Base-by-base conservation (phyloP, 208 protist genomes). In the Trypanosoma cruzi region DNA sequence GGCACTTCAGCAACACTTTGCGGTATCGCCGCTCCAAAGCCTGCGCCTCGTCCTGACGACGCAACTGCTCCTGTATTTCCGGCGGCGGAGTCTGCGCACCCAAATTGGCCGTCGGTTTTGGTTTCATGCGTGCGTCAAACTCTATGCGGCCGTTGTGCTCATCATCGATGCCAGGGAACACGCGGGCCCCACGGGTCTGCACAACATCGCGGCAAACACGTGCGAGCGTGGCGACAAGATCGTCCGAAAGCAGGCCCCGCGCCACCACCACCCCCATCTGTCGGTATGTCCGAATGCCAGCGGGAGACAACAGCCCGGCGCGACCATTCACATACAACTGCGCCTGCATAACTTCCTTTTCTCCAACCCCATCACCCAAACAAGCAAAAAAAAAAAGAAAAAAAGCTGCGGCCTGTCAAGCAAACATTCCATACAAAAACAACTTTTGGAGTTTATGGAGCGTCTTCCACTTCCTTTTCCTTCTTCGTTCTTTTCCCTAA, bases 131-230 rank as follows among this genome's bases (percentile, higher is more conserved):
- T 2, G 73, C 78, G 34, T 77, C 53, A 28, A 89, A 73, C 0
- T 73, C 53, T 0, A 78, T 32, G 24, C 64, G 79, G 14, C 78
- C 77, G 44, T 71, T 74, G 59, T 79, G 61, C 22, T 88, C 72
- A 6, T 79, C 71, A 67, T 94, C 88, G 28, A 90, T 71, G 24
- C 70, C 88, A 7, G 88, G 88, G 54, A 92, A 91, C 24, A 88
- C 57, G 48, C 77, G 57, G 0, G 61, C 36, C 36, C 88, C 88
- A 20, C 88, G 73, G 6, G 58, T 26, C 18, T 59, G 40, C 4
- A 67, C 86, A 16, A 76, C 73, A 0, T 54, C 53, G 42, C 71
- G 74, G 55, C 78, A 84, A 4, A 76, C 76, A 20, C 54, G 3
- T 10, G 84, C 70, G 29, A 94, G 82, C 32, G 32, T 34, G 4